Evolutionary conservation across 805 yeast genomes (phyloP).

Genomic region (Wickerhamiella occidentalis): DNA sequence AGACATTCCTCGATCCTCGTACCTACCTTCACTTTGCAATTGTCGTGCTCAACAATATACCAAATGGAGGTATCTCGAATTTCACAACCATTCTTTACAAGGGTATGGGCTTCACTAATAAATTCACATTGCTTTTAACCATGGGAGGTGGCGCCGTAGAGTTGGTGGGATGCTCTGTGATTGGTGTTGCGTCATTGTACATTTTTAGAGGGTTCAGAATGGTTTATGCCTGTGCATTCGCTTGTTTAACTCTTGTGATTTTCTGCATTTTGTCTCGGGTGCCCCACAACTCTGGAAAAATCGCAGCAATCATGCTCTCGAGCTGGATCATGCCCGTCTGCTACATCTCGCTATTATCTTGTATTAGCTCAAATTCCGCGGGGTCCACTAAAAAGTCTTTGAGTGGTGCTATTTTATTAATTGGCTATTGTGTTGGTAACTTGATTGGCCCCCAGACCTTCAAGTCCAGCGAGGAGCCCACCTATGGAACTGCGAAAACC

Average conservation of each 20-base stretch:
- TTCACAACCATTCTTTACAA: conserved; percentile 35
- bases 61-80: conserved; percentile 34
- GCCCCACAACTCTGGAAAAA: conserved; percentile 27
- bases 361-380: conserved; percentile 40
- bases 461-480: conserved; percentile 43
- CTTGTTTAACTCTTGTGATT: conserved; percentile 36
- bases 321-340: conserved; percentile 24
- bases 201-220: conserved; percentile 14
- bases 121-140: conserved; percentile 32
- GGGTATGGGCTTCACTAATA: conserved; percentile 25
- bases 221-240: conserved; percentile 37
- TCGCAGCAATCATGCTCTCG: conserved; percentile 32
- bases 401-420: conserved; percentile 44
- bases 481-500: conserved; percentile 44
- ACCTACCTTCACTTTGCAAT: conserved; percentile 34
- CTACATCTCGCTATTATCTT: conserved; percentile 17
- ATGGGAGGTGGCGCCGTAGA: conserved; percentile 36
- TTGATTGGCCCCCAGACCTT: conserved; percentile 66
- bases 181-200: conserved; percentile 14
- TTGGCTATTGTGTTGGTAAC: conserved; percentile 61
- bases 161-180: conserved; percentile 17
- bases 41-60: conserved; percentile 5
- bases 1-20: conserved; percentile 38
- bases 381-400: conserved; percentile 63
- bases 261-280: conserved; percentile 37